Base-by-base conservation (phyloP, 169 alveolate genomes). In the Plasmodium yoelii region DNA sequence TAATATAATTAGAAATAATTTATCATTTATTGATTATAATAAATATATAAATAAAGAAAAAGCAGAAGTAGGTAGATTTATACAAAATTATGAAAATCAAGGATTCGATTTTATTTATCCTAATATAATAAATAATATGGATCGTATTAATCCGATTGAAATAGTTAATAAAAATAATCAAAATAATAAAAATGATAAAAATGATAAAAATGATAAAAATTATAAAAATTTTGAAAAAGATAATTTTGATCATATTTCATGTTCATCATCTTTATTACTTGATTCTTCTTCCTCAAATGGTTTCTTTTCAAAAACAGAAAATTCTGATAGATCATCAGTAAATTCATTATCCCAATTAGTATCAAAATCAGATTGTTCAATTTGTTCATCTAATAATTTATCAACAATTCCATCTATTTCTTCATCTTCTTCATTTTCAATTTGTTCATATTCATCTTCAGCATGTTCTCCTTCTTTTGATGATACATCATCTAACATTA, bases 351-450 rank as follows among this genome's bases (percentile, higher is more conserved):
- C 87, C 1, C 26, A 2, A 13, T 73, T 57, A 6, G 2, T 73
- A 7, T 73, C 87, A 6, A 22, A 2, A 13, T 55, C 47, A 6
- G 13, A 57, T 0, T 19, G 47, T 24, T 44, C 87, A 42, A 44
- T 8, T 46, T 67, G 39, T 46, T 22, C 64, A 28, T 73, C 57
- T 47, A 44, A 18, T 53, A 9, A 57, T 28, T 73, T 70, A 9
- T 73, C 69, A n/a, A 57, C 28, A 9, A 5, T 73, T 8, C 2
- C 60, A 51, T 71, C 84, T 6, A 18, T 59, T 18, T 47, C 46
- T 1, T 71, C 84, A 13, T 71, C 68, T 12, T 71, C 84, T 8
- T 51, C 65, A 19, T 22, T 26, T 19, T 53, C 84, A 1, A 26
- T 22, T 34, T 39, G 56, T n/a, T 70, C 18, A 2, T 26, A 65